These are phyloP conservation scores for Fragilariopsis cylindrus DNA, from an alignment of 108 stramenopile species.

Conservation along the genomic window DNA sequence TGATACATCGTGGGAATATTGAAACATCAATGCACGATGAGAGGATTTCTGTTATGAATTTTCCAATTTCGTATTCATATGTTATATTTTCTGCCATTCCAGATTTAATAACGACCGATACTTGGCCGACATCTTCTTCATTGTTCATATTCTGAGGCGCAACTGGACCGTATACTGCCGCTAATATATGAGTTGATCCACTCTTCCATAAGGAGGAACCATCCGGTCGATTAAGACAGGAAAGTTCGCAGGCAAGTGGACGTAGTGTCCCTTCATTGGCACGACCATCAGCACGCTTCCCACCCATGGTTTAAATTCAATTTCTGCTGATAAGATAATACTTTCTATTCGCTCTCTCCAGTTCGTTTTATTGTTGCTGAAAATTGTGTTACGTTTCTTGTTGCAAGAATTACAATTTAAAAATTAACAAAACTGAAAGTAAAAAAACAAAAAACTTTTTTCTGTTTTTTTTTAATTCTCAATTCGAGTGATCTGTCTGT, in stretches of 20 bases:
- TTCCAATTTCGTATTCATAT: slow-evolving; percentile 58
- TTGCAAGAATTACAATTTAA: no score
- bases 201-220: slow-evolving; percentile 80
- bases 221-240: slow-evolving; percentile 69
- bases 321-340: no score
- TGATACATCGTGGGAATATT: slow-evolving; percentile 63
- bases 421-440: no score
- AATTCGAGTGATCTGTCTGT: no score
- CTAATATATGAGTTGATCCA: slow-evolving; percentile 84
- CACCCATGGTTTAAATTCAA: no score
- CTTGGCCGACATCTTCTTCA: slow-evolving; percentile 32
- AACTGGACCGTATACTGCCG: slow-evolving; percentile 85
- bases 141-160: slow-evolving; percentile 68
- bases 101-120: slow-evolving; percentile 71
- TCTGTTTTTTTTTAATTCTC: no score
- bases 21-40: slow-evolving; percentile 52
- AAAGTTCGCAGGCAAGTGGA: slow-evolving; percentile 84
- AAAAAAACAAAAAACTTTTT: no score
- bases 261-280: slow-evolving; percentile 57
- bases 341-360: no score
- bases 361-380: no score
- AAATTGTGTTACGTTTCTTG: no score
- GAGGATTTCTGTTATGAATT: slow-evolving; percentile 55
- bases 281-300: slow-evolving; percentile 49
- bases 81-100: slow-evolving; percentile 35